These are phyloP conservation scores for Priceomyces medius DNA, from an alignment of 805 yeast genomes.

Conservation along the genomic window DNA sequence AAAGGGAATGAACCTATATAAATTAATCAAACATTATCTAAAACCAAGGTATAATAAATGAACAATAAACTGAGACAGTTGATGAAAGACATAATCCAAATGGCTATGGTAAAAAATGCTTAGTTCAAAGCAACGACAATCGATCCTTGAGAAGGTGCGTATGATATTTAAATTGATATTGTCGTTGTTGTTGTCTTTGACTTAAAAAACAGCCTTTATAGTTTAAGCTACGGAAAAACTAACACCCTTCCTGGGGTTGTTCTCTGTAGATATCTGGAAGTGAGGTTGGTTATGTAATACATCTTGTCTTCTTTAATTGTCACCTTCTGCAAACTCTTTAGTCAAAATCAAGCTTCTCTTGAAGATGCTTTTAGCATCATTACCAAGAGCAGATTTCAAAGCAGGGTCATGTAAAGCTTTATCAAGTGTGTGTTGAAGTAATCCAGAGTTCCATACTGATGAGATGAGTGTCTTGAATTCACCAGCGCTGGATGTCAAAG, in stretches of 20 bases:
- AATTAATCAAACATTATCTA: not conserved
- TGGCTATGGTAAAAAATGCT: too few species aligned
- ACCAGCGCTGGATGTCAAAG: not conserved
- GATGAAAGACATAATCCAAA: not conserved
- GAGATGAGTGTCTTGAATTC: constrained; percentile 13
- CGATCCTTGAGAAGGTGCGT: too few species aligned
- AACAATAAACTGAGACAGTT: not conserved
- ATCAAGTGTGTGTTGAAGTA: constrained; percentile 21
- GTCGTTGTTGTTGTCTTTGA: too few species aligned
- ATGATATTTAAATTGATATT: too few species aligned
- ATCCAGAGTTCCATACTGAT: constrained; percentile 23
- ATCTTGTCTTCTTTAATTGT: not conserved
- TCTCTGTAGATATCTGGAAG: too few species aligned
- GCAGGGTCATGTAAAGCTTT: constrained; percentile 21
- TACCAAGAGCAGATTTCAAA: not conserved
- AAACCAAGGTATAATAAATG: not conserved
- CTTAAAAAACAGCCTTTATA: too few species aligned
- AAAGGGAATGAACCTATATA: not conserved
- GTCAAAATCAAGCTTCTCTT: not conserved
- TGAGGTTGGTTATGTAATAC: not conserved
- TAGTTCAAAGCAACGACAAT: too few species aligned
- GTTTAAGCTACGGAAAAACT: too few species aligned
- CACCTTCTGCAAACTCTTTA: not conserved
- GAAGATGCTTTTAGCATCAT: not conserved
- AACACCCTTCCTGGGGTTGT: too few species aligned